Conservation (phyloP, 495 filamentous ascomycete species). For the Pseudoneurospora amorphoporcata region DNA sequence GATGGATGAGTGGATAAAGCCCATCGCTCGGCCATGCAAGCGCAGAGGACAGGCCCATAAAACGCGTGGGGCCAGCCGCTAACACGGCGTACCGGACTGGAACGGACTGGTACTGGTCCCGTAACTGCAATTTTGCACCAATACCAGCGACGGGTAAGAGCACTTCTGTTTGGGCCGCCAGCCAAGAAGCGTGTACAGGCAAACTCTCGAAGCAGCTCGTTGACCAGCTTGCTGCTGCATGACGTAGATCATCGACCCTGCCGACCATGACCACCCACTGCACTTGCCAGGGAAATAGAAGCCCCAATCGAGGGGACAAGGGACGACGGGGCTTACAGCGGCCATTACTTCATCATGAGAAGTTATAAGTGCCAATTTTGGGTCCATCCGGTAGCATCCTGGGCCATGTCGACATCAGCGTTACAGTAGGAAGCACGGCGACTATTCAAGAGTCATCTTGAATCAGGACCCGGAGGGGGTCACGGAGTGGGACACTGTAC, state of each 20-base stretch:
- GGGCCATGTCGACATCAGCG: background rate
- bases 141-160: background rate
- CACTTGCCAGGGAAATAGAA: background rate
- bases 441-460: background rate
- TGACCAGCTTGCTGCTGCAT: slow-evolving; percentile 1
- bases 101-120: background rate
- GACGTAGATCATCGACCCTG: slow-evolving; percentile 3
- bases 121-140: background rate
- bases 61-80: background rate
- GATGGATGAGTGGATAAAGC: background rate
- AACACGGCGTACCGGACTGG: background rate
- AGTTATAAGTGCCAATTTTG: background rate
- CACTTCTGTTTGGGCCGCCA: background rate
- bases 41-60: background rate
- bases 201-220: background rate
- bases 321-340: background rate
- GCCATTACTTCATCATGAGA: background rate
- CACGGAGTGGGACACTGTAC: background rate
- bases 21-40: background rate
- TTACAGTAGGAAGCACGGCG: background rate
- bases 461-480: background rate
- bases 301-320: background rate
- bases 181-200: background rate
- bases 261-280: background rate
- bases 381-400: background rate